Base-by-base conservation (phyloP, 106 monocot species). In the Ottelia alismoides region DNA sequence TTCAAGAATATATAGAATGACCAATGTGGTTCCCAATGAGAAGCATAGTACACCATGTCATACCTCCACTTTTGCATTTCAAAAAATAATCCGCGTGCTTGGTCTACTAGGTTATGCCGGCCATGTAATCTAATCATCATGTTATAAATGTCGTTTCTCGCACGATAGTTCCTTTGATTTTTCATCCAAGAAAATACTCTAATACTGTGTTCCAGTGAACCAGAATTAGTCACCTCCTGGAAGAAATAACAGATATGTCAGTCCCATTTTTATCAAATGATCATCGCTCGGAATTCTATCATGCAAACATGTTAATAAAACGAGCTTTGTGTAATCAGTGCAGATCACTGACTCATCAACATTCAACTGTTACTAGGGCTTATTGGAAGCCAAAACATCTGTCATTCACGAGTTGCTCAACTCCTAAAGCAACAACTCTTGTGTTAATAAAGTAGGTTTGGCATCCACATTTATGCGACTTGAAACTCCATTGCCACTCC, bases 51-150 rank as follows among this genome's bases (percentile, higher is more conserved):
- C 27, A 27, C 18, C 27, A 17, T 18, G 69, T 64, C 77, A 32
- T 75, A 92, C 92, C 92, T 76, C 82, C 86, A 86, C 27, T 86
- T 64, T 65, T 86, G 79, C 92, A 92, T 92, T 51, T 92, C 92
- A 57, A 86, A 92, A 61, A 86, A 92, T 45, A 86, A 69, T 49
- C 92, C 92, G n/a, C 92, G 85, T 35, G 92, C 92, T 61, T 86
- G 86, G 78, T 86, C 92, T 52, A 71, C 72, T 51, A 59, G 76
- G 66, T 83, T 86, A 63, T 86, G 73, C 47, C 74, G 82, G 2
- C 82, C 82, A 77, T 92, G 74, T 25, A 86, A 58, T 27, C 78
- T 70, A 64, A 63, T 63, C 51, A 63, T 28, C 51, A 63, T 63
- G 31, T 63, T 63, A 31, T 63, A 52, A 22, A 63, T 63, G 30